Evolutionary conservation across 441 rosid genomes (phyloP), one percentile per base, ranked within the genome.

Genomic region (Erodium texanum): DNA sequence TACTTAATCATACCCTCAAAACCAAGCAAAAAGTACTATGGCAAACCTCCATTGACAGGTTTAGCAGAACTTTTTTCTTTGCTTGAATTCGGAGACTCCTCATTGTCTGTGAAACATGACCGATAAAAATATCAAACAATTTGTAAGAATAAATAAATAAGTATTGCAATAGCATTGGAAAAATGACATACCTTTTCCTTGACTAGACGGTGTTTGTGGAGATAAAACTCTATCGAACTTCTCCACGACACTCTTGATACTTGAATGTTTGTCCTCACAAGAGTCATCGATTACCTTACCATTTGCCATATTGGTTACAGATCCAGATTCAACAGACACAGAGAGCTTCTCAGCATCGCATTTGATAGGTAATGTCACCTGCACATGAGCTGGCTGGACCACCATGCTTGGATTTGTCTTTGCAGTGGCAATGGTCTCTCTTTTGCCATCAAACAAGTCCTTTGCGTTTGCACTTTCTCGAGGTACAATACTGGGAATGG

Each of bases 21-120:
- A 74, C 38, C 54, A 62, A 24, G 71, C 27, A 67, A 66, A 62
- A 73, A 59, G 68, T 27, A 74, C 75, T 73, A 62, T 66, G 66
- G 76, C 89, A 77, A 71, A 93, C 98, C 98, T 93, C 98, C 98
- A 74, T 83, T 87, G 71, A 93, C 87, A 77, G 85, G 75, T 80
- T 81, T 93, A 70, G 90, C 84, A 54, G 89, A 52, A 75, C 77
- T 70, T 15, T 79, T 64, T 50, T 69, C 81, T 71, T 79, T 80
- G 75, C 68, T 81, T 68, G 73, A 64, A 64, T 70, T 52, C 3
- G 70, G 67, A 32, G 84, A 62, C 64, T 77, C 78, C 29, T 79
- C 77, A 67, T 90, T 2, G 10, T 10, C 98, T 90, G 77, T 72
- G 75, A 54, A 67, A 75, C 5, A 50, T 45, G 16, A 19, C 62